A percentile compares a stretch with the other conserved stretches of the same genome.
These are phyloP conservation scores for Neurospora sp. DNA, from an alignment of 2,329 filamentous ascomycete species.

Conservation along the genomic window DNA sequence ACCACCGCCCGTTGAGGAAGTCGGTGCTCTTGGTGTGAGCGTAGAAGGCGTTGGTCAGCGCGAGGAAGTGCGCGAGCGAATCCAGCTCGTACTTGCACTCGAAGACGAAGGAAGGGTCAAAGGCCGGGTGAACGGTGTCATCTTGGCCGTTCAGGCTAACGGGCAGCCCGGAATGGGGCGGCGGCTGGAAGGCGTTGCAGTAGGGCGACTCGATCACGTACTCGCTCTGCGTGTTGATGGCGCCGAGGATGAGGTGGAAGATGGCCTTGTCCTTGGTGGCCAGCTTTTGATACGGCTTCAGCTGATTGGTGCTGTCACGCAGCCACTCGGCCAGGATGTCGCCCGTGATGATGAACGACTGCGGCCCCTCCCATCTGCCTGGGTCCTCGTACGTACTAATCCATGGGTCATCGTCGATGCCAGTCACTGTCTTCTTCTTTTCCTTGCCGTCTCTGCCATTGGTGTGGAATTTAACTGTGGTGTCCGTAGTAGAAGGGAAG, in stretches of 20 bases:
- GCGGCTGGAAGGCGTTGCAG: slow-evolving; percentile 97
- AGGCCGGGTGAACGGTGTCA: slow-evolving; percentile 75
- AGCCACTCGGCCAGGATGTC: slow-evolving; percentile 94
- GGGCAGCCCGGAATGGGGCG: slow-evolving; percentile 66
- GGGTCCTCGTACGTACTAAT: slow-evolving; percentile 30
- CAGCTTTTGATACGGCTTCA: slow-evolving; percentile 79
- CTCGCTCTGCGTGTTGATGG: slow-evolving; percentile 92
- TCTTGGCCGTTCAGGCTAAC: slow-evolving; percentile 69
- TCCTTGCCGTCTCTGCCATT: slow-evolving; percentile 39
- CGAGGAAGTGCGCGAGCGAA: slow-evolving; percentile 84
- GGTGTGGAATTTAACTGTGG: slow-evolving; percentile 79
- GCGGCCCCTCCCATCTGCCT: slow-evolving; percentile 68
- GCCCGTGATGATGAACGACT: slow-evolving; percentile 86
- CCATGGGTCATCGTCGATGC: slow-evolving; percentile 11
- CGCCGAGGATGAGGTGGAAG: slow-evolving; percentile 72
- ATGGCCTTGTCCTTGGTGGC: slow-evolving; percentile 73
- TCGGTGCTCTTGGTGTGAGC: slow-evolving; percentile 66
- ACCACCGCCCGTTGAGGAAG: slow-evolving; percentile 73
- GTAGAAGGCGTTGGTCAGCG: slow-evolving; percentile 77
- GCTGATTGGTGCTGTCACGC: slow-evolving; percentile 81
- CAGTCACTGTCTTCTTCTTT: slow-evolving; percentile 22
- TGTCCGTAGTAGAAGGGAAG: slow-evolving; percentile 86
- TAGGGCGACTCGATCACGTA: slow-evolving; percentile 92
- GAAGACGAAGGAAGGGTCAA: slow-evolving; percentile 78
- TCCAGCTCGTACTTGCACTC: slow-evolving; percentile 99